Base-by-base conservation (phyloP, 2,329 filamentous ascomycete species). In the Colletotrichum aenigma region DNA sequence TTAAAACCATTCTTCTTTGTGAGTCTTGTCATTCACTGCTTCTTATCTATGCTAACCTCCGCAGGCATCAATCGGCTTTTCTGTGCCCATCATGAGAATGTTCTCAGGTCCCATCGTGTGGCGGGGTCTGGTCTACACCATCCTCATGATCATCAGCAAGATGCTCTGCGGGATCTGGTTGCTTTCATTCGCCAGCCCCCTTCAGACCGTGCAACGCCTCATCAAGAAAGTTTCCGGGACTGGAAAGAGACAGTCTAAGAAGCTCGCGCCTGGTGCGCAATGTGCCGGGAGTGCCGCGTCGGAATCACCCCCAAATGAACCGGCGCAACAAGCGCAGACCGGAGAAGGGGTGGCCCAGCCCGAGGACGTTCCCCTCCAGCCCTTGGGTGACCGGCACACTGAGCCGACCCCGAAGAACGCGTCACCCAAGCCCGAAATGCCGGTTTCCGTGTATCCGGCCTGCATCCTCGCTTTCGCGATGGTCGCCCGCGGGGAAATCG, bases 401-500 rank as follows among this genome's bases (percentile, higher is more conserved):
- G 62, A 16, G 64, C 67, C 64, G 72, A 68, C 15, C 52, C 55
- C 74, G 66, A 64, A 52, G 4, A 77, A 66, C 77, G 75, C 77
- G 55, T 21, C 8, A 55, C 52, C 78, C 16, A 65, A 77, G 3
- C 80, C 84, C 7, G 80, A 84, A 0, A 91, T 89, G 64, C 90
- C 92, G 0, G 83, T 89, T 4, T 95, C 93, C 0, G 84, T 94
- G 1, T 93, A 95, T 76, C 93, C 94, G 1, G 89, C 92, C 0
- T 87, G 89, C 0, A 91, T 96, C 4, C 84, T 96, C 0, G 92
- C 92, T 1, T 86, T 89, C 21, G 88, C 87, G 4, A 96, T 96
- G 94, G 90, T 94, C 0, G 91, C 94, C 0, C 88, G 94, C n/a
- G 94, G 94, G 1, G 94, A 97, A 81, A 95, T 96, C 38, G 94